Conservation (phyloP, 1,284 basidiomycete species). For the Marasmius tenuissimus region DNA sequence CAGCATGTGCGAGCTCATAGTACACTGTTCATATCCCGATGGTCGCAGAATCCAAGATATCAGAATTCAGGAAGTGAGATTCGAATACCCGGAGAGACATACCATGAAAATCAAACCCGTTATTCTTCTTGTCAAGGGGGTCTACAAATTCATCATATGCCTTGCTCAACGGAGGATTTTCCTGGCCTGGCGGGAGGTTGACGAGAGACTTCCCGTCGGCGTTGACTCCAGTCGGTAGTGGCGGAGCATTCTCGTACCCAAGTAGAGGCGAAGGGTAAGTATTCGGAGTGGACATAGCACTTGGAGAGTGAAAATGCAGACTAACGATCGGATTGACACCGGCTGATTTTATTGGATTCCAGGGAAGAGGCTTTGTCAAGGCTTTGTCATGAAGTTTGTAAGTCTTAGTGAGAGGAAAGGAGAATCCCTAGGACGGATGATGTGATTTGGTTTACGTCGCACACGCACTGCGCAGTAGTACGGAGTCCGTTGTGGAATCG, state of each 20-base stretch:
- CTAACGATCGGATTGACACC: background rate
- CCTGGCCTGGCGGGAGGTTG: slow-evolving; percentile 40
- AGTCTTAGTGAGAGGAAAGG: too few relatives aligned
- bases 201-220: slow-evolving; percentile 60
- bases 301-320: background rate
- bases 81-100: slow-evolving; percentile 18
- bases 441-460: background rate
- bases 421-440: background rate
- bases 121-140: slow-evolving; percentile 51
- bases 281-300: background rate
- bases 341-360: background rate
- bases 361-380: too few relatives aligned
- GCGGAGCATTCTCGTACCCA: slow-evolving; percentile 45
- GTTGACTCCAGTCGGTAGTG: slow-evolving; percentile 49
- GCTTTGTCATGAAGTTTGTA: too few relatives aligned
- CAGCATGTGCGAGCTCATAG: slow-evolving; percentile 50
- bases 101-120: slow-evolving; percentile 73
- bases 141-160: slow-evolving; percentile 54
- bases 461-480: background rate
- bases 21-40: slow-evolving; percentile 47
- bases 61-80: too few relatives aligned
- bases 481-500: background rate
- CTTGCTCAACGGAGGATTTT: slow-evolving; percentile 34
- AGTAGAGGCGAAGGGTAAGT: slow-evolving; percentile 36
- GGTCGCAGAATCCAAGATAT: background rate